A percentile compares a stretch with the other conserved stretches of the same genome.
phyloP scores from a whole-genome alignment of 306 rosid genomes.

The Heteromeles arbutifolia region DNA sequence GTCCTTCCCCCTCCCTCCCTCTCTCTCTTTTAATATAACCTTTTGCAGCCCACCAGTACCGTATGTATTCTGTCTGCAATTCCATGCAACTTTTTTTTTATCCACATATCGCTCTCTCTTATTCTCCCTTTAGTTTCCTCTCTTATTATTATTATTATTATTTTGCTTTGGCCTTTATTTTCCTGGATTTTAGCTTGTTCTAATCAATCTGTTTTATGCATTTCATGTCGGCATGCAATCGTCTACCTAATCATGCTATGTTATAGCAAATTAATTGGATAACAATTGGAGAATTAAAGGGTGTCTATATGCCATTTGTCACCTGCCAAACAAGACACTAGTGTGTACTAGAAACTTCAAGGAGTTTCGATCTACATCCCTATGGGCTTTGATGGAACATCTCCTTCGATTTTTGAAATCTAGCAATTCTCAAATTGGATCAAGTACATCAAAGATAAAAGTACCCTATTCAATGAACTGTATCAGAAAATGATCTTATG shows the following conservation, averaged over 20 bases:
- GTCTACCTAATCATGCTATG: conserved; percentile 35
- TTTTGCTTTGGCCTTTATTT: neutral
- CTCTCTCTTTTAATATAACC: conserved; percentile 23
- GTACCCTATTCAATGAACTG: neutral
- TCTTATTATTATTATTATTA: neutral
- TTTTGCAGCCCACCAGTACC: conserved; percentile 10
- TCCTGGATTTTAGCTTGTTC: neutral
- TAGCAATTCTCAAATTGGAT: neutral
- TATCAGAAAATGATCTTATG: neutral
- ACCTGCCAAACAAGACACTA: conserved; percentile 24
- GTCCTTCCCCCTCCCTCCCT: conserved; percentile 17
- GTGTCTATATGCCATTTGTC: conserved; percentile 43
- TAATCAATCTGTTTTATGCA: conserved; percentile 14
- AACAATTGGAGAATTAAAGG: conserved; percentile 27
- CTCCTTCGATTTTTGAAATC: neutral
- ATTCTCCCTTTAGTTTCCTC: conserved; percentile 10
- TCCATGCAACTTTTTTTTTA: conserved; percentile 20
- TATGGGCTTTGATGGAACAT: neutral
- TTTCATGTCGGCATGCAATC: conserved; percentile 5
- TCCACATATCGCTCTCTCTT: conserved; percentile 18
- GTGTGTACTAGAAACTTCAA: conserved; percentile 10
- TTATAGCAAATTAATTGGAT: neutral
- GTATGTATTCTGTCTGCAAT: conserved; percentile 14
- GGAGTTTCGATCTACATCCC: neutral
- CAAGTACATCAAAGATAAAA: neutral